Evolutionary conservation across 139 green algal species (phyloP), one percentile per base, ranked within the genome.

Genomic region (Chlorella sp.): DNA sequence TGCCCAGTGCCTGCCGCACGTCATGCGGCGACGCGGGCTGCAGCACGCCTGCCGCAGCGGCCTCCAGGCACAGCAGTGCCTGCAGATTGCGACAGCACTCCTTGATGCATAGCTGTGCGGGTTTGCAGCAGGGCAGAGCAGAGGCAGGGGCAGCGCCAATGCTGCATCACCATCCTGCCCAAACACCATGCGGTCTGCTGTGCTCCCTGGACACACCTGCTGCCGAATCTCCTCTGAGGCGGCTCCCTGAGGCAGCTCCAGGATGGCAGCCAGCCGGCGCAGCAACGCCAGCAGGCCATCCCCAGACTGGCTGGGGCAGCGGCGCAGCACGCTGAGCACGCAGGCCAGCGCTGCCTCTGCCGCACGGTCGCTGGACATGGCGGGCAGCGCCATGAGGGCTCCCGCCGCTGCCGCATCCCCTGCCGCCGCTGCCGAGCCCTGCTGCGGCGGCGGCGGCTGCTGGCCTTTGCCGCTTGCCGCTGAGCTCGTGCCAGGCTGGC

Each of bases 191-290:
- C 51, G 2, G 51, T 4, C 51, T 60, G 51, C 51, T 60, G 51
- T n/a, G n/a, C n/a, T n/a, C 30, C 1, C 65, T n/a, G 36, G 20
- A 26, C 17, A 15, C 68, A 36, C 51, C 80, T 34, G 32, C 44
- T 30, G 4, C 11, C 32, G 21, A 23, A 72, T 15, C 87, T 94
- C 91, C 39, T 94, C 91, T 1, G 84, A 71, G 0, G 86, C 87
- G 0, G 62, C 51, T 16, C 28, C 81, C 0, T 41, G 62, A 0
- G 55, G 55, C 63, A 95, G 76, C 70, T 76, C 73, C 65, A 93
- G 74, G 62, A 96, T 62, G 20, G 74, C 74, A 7, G 84, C 87
- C 39, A 95, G 81, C 38, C 87, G 82, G 79, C 95, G 81, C 68
- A 96, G 84, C 68, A 91, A 28, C 36, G 83, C 62, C 26, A 90